Percentiles rank a stretch among this genome's conserved stretches.
Conservation (phyloP, 495 filamentous ascomycete genomes). For the Penicillium turbatum region DNA sequence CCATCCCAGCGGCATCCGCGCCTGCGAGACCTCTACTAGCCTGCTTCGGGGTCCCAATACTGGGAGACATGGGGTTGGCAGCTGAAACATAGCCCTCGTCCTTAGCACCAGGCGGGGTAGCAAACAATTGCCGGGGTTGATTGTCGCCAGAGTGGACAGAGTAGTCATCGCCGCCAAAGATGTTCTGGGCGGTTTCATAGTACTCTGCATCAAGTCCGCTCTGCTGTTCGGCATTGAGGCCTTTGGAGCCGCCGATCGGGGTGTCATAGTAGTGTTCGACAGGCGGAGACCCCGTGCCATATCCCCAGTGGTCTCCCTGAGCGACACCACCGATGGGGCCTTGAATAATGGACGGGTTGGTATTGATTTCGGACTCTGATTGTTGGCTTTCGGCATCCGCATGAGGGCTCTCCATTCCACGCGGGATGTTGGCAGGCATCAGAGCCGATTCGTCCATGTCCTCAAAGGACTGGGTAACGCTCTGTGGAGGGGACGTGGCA, state of each 20-base stretch:
- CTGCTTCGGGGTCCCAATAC: conserved; percentile 55
- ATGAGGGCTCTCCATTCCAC: conserved; percentile 46
- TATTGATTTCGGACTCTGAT: conserved; percentile 62
- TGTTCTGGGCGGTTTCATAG: conserved; percentile 37
- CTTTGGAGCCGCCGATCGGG: conserved; percentile 33
- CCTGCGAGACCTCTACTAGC: conserved; percentile 57
- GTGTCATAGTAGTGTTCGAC: conserved; percentile 42
- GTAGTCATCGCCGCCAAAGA: conserved; percentile 37
- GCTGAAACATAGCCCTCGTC: conserved; percentile 94
- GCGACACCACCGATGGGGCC: conserved; percentile 57
- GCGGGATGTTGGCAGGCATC: conserved; percentile 56
- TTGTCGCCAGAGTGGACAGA: conserved; percentile 26
- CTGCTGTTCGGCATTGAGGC: conserved; percentile 28
- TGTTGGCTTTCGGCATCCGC: conserved; percentile 60
- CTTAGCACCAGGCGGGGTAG: conserved; percentile 47
- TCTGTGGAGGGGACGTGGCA: conserved; percentile 69
- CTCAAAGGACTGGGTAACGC: conserved; percentile 61
- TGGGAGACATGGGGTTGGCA: conserved; percentile 60
- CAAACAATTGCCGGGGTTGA: conserved; percentile 34
- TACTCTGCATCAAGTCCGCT: conserved; percentile 35
- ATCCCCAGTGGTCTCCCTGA: conserved; percentile 51
- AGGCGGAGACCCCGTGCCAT: conserved; percentile 46
- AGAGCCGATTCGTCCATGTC: conserved; percentile 51
- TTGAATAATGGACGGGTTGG: conserved; percentile 73
- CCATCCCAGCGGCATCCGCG: conserved; percentile 51